Evolutionary conservation across 306 rosid species (phyloP).

Genomic region (Prunus davidiana): DNA sequence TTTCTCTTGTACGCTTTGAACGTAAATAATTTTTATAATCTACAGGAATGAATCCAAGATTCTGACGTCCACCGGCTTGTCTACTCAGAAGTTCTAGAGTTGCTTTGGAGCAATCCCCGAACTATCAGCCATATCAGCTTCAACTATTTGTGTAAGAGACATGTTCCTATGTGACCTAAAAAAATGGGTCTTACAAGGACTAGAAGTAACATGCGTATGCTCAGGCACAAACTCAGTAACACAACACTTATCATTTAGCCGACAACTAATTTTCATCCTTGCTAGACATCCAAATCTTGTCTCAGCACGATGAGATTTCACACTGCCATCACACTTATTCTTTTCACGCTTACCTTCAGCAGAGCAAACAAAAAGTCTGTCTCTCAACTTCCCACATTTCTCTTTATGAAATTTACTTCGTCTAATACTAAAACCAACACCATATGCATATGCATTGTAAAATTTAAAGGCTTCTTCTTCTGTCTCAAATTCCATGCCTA

Average conservation of each 20-base stretch:
- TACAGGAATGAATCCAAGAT: too few species aligned
- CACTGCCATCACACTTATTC: neutral
- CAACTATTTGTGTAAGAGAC: neutral
- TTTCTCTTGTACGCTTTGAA: too few species aligned
- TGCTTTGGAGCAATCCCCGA: neutral
- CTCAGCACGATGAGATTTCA: neutral
- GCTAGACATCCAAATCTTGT: neutral
- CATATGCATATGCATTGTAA: neutral
- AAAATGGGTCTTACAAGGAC: neutral
- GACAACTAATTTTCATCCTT: neutral
- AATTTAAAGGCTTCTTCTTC: neutral
- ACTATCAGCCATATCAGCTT: neutral
- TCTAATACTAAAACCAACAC: neutral
- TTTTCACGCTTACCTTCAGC: conserved; percentile 4
- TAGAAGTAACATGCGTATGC: neutral
- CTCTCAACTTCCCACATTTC: neutral
- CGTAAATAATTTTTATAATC: too few species aligned
- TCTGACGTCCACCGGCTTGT: neutral
- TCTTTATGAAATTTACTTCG: neutral
- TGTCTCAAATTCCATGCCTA: neutral
- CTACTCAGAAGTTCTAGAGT: neutral
- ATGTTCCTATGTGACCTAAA: neutral
- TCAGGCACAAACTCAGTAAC: neutral
- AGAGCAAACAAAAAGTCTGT: conserved; percentile 3
- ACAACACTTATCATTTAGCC: neutral